phyloP scores from a whole-genome alignment of 2,329 filamentous ascomycete genomes.

The Phyllosticta citrichinensis region DNA sequence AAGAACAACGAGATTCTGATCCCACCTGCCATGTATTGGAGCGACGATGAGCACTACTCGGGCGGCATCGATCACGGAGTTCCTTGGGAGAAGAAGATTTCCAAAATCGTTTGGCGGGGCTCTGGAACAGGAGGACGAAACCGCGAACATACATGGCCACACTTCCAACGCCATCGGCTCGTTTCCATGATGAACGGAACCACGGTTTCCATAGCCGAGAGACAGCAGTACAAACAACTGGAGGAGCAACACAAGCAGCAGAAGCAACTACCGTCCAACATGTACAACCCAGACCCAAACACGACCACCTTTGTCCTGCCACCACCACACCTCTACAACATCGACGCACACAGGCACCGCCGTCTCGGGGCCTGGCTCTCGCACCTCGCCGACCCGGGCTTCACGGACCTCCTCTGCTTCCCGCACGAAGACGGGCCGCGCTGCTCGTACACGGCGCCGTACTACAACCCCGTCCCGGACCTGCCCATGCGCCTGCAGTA shows the following conservation, averaged over 20 bases:
- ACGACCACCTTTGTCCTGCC: conserved; percentile 29
- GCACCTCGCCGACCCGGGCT: conserved; percentile 31
- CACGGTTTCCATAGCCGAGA: conserved; percentile 42
- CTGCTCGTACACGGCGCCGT: conserved; percentile 39
- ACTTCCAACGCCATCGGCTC: conserved; percentile 68
- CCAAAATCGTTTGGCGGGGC: conserved; percentile 38
- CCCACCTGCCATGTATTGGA: conserved; percentile 42
- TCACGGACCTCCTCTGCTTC: conserved; percentile 36
- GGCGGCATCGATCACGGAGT: conserved; percentile 30
- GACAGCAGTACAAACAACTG: background rate
- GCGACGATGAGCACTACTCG: conserved; percentile 33
- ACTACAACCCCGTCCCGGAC: conserved; percentile 23
- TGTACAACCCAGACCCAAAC: background rate
- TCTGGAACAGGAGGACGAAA: conserved; percentile 39
- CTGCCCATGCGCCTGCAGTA: conserved; percentile 40
- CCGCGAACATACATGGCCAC: conserved; percentile 51
- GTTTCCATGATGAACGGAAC: conserved; percentile 63
- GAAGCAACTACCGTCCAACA: background rate
- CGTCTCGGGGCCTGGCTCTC: conserved; percentile 32
- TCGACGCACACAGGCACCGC: conserved; percentile 27
- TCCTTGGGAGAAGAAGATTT: conserved; percentile 33
- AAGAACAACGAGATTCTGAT: conserved; percentile 44
- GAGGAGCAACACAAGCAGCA: background rate
- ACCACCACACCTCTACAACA: conserved; percentile 18
- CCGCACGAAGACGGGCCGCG: conserved; percentile 24